Conservation (phyloP, 345 rosid species). For the Theobroma cacao region DNA sequence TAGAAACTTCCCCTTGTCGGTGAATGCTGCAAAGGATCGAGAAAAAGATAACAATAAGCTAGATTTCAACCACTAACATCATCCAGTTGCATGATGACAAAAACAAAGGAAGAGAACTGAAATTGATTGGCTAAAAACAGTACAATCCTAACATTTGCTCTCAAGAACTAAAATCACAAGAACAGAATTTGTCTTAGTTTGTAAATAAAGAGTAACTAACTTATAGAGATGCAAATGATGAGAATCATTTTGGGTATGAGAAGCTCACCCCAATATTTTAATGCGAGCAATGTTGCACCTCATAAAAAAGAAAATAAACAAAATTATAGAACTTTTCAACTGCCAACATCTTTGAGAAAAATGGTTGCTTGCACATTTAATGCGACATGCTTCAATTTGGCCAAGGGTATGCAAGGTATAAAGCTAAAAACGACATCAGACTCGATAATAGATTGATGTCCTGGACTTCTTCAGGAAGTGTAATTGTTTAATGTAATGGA, state of each 20-base stretch:
- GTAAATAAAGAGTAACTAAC: neutral
- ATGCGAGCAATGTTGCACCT: no score
- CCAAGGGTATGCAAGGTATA: neutral
- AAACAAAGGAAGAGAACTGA: neutral
- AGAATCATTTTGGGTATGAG: neutral
- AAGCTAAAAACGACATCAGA: neutral
- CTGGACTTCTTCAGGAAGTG: neutral
- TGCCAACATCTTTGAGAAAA: neutral
- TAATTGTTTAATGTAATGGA: neutral
- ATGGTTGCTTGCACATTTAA: neutral
- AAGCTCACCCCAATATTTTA: no score
- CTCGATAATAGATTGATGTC: neutral
- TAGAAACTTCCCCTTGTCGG: constrained; percentile 87
- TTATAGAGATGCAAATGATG: no score
- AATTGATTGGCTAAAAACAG: neutral
- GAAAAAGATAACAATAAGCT: neutral
- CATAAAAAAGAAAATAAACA: neutral
- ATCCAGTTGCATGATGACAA: neutral
- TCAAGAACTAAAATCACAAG: neutral
- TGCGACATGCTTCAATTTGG: neutral
- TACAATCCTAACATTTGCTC: neutral
- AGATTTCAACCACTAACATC: neutral
- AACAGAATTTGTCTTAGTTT: neutral
- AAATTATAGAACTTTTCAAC: neutral
- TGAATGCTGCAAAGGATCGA: constrained; percentile 48